phyloP scores from a whole-genome alignment of 2,329 filamentous ascomycete species.

The Pyrenophora seminiperda region DNA sequence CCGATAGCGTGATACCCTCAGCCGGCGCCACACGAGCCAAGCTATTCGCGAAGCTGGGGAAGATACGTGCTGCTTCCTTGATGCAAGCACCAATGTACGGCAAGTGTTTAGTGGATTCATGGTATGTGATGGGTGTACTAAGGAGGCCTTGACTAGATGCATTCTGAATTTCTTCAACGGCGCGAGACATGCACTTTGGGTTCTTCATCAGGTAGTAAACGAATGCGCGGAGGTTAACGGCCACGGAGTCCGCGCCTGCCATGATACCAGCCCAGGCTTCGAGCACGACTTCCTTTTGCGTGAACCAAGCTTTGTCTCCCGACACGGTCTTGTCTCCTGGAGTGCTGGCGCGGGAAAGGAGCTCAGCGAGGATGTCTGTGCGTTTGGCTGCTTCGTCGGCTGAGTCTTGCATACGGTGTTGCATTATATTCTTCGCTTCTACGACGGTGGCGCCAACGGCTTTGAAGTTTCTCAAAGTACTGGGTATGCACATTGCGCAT shows the following conservation, averaged over 20 bases:
- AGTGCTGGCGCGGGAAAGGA: slow-evolving; percentile 17
- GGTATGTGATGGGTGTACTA: slow-evolving; percentile 26
- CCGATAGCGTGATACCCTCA: slow-evolving; percentile 22
- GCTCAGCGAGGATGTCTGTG: slow-evolving; percentile 15
- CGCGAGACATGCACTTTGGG: slow-evolving; percentile 26
- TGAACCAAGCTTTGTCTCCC: slow-evolving; percentile 36
- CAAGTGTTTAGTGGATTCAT: slow-evolving; percentile 26
- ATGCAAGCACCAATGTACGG: slow-evolving; percentile 43
- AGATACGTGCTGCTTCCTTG: slow-evolving; percentile 30
- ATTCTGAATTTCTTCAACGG: slow-evolving; percentile 25
- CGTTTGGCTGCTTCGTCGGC: slow-evolving; percentile 20
- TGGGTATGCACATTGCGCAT: slow-evolving; percentile 26
- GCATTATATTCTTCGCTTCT: slow-evolving; percentile 16
- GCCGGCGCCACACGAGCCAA: slow-evolving; percentile 37
- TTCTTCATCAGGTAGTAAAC: slow-evolving; percentile 49
- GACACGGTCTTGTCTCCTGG: slow-evolving; percentile 22
- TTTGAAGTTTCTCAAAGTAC: slow-evolving; percentile 29
- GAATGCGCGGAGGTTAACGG: slow-evolving; percentile 38
- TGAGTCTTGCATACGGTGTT: slow-evolving; percentile 11
- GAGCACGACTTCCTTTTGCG: slow-evolving; percentile 34
- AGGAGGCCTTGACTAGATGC: slow-evolving; percentile 7
- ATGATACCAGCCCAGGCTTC: slow-evolving; percentile 39
- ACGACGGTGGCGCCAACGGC: slow-evolving; percentile 34
- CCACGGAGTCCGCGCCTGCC: slow-evolving; percentile 47
- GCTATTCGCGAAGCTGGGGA: slow-evolving; percentile 21